phyloP scores from a whole-genome alignment of 192 early-diverging fungal genomes.

The Mortierella alpina region DNA sequence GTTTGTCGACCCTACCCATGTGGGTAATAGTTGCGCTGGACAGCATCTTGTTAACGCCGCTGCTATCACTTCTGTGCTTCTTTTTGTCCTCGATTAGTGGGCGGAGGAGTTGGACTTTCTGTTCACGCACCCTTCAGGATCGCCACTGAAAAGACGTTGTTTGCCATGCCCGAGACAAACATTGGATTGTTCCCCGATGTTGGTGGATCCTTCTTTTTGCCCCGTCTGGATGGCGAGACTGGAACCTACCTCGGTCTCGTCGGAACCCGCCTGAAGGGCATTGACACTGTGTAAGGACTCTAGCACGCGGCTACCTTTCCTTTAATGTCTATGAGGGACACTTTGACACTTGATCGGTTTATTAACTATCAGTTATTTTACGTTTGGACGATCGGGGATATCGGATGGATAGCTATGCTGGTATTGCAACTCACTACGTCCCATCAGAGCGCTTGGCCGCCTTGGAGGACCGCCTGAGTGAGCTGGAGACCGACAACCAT shows the following conservation, averaged over 20 bases:
- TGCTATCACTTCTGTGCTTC: too few species aligned
- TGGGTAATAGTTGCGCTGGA: too few species aligned
- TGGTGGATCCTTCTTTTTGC: constrained; percentile 93
- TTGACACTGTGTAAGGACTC: constrained; percentile 81
- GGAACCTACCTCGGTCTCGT: constrained; percentile 95
- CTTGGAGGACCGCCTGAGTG: constrained; percentile 84
- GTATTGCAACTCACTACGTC: constrained; percentile 97
- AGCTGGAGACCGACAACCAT: constrained; percentile 80
- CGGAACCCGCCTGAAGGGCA: constrained; percentile 79
- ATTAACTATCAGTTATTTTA: background rate
- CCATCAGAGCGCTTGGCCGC: constrained; percentile 84
- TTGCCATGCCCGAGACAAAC: constrained; percentile 97
- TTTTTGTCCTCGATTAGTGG: constrained; percentile 71
- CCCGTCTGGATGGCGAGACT: constrained; percentile 93
- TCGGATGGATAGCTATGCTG: constrained; percentile 70
- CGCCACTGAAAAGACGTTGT: constrained; percentile 94
- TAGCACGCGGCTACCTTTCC: background rate
- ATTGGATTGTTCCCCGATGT: constrained; percentile 99
- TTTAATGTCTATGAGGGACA: background rate
- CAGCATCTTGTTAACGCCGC: background rate
- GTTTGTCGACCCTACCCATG: too few species aligned
- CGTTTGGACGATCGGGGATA: background rate
- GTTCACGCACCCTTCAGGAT: constrained; percentile 96
- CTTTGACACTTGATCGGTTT: background rate
- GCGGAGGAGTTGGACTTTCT: constrained; percentile 95